Evolutionary conservation across 306 rosid species (phyloP).

Genomic region (Mucuna pruriens): DNA sequence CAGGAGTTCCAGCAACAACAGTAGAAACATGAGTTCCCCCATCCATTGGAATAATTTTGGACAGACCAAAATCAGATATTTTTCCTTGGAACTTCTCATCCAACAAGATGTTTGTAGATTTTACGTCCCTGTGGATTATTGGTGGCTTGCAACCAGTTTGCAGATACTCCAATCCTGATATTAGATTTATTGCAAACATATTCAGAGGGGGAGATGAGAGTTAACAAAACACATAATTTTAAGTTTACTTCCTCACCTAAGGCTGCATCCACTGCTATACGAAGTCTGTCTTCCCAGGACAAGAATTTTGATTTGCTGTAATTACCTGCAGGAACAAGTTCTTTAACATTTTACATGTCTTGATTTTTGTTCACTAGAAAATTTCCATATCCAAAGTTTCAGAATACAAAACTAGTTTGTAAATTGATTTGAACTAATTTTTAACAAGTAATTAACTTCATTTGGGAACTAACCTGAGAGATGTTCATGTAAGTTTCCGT

Average conservation of each 20-base stretch:
- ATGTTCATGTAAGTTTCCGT: conserved; percentile 38
- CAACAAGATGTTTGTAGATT: conserved; percentile 51
- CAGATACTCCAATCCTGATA: conserved; percentile 8
- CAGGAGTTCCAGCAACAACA: conserved; percentile 47
- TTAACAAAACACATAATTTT: too few species aligned
- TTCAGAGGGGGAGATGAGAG: background rate
- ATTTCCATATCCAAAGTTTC: background rate
- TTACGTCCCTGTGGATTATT: conserved; percentile 53
- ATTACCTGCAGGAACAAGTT: conserved; percentile 7
- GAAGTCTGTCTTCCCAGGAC: conserved; percentile 52
- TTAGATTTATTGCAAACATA: too few species aligned
- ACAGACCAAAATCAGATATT: conserved; percentile 52
- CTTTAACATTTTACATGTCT: background rate
- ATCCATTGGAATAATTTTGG: conserved; percentile 36
- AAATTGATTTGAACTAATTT: background rate
- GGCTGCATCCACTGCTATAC: conserved; percentile 48
- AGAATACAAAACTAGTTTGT: background rate
- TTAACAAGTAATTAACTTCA: background rate
- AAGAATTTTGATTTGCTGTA: background rate
- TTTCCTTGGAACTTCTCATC: conserved; percentile 46
- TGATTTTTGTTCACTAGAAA: background rate
- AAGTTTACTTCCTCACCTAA: conserved; percentile 35
- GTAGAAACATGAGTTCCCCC: conserved; percentile 38
- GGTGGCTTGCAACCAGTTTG: conserved; percentile 45
- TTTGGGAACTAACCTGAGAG: conserved; percentile 39